Conservation (phyloP, 78 protist genomes). For the Guillardia theta region DNA sequence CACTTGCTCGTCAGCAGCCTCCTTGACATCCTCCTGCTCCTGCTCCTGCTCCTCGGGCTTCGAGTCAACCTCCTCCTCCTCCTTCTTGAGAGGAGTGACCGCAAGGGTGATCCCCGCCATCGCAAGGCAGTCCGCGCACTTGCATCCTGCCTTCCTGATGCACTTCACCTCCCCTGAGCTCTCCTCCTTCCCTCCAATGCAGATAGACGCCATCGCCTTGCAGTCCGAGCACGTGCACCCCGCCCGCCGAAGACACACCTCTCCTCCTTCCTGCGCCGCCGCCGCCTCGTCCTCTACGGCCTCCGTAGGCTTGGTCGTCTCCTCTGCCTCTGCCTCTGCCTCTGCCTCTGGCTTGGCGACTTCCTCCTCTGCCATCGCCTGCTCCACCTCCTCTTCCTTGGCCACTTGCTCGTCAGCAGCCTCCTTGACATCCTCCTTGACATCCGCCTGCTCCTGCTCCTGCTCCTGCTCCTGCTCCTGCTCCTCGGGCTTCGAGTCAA, state of each 20-base stretch:
- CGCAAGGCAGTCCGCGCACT: not conserved
- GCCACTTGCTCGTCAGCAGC: not conserved
- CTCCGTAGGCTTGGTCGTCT: not conserved
- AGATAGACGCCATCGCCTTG: not conserved
- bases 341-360: not conserved
- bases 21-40: not conserved
- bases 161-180: not conserved
- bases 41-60: not conserved
- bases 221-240: conserved; percentile 13
- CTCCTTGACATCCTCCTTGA: not conserved
- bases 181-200: no score
- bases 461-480: not conserved
- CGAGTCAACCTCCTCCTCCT: not conserved
- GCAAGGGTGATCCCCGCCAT: not conserved
- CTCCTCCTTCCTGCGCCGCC: not conserved
- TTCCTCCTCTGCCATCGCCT: not conserved
- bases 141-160: not conserved
- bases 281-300: not conserved
- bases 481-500: not conserved
- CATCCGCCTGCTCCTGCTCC: not conserved
- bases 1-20: not conserved
- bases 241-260: not conserved
- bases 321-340: not conserved
- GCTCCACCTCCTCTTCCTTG: not conserved
- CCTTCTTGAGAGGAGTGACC: not conserved